phyloP scores from a whole-genome alignment of 306 rosid genomes.

The Hylodesmum podocarpum region DNA sequence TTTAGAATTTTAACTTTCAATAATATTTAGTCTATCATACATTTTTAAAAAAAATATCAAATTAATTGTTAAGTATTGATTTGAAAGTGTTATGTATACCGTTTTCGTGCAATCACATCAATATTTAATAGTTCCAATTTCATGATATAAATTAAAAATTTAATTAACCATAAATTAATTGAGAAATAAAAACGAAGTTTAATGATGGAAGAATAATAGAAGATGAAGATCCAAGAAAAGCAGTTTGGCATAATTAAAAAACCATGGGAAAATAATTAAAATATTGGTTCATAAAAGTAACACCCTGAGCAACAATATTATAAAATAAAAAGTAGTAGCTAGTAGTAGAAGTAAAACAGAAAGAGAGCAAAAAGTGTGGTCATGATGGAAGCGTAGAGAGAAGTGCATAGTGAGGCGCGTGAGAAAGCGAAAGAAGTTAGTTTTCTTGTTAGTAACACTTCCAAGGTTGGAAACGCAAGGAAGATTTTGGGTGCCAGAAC shows the following conservation, averaged over 20 bases:
- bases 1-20: no score
- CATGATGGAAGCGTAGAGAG: slow-evolving; percentile 35
- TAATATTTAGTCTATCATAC: no score
- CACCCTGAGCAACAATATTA: slow-evolving; percentile 12
- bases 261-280: background rate
- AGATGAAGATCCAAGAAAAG: background rate
- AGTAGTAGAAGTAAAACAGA: slow-evolving; percentile 41
- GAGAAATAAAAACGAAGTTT: background rate
- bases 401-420: slow-evolving; percentile 44
- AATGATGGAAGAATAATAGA: slow-evolving; percentile 7
- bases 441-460: slow-evolving; percentile 62
- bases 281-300: slow-evolving; percentile 28
- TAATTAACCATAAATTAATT: no score
- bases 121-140: no score
- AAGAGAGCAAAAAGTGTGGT: slow-evolving; percentile 37
- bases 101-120: no score
- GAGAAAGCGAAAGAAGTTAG: slow-evolving; percentile 26
- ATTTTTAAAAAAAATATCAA: no score
- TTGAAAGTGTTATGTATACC: no score
- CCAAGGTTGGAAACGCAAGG: slow-evolving; percentile 64
- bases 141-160: no score
- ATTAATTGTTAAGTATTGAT: no score
- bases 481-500: slow-evolving; percentile 56
- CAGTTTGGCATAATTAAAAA: background rate
- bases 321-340: background rate